A percentile compares a stretch with the other conserved stretches of the same genome.
phyloP scores from a whole-genome alignment of 1,284 basidiomycete species.

The Pyrrhoderma lamaoense region DNA sequence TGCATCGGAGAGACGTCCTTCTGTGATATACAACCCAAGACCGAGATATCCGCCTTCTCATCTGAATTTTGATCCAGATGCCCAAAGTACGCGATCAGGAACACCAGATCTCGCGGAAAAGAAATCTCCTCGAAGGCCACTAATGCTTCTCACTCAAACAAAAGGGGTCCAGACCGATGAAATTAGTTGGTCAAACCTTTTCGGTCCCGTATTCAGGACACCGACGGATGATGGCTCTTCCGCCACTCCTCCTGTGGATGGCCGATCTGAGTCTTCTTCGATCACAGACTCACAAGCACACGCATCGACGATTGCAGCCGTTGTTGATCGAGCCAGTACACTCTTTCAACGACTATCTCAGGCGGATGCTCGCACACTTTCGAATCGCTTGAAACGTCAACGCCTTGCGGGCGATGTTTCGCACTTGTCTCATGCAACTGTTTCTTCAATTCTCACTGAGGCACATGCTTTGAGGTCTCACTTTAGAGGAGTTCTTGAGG shows the following conservation, averaged over 20 bases:
- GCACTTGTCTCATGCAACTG: conserved; percentile 80
- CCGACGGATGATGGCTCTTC: conserved; percentile 37
- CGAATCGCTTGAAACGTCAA: conserved; percentile 86
- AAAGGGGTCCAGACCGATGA: conserved; percentile 72
- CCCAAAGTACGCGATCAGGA: conserved; percentile 33
- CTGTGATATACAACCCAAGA: conserved; percentile 34
- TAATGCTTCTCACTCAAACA: conserved; percentile 56
- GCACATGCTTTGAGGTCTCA: conserved; percentile 62
- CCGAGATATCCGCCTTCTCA: conserved; percentile 30
- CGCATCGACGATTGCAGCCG: conserved; percentile 44
- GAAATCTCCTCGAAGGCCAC: conserved; percentile 36
- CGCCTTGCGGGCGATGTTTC: conserved; percentile 82
- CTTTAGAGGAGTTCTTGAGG: conserved; percentile 69
- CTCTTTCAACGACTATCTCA: conserved; percentile 67
- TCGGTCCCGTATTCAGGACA: conserved; percentile 31
- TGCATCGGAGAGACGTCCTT: conserved; percentile 36
- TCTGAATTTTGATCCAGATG: conserved; percentile 43
- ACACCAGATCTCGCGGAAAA: conserved; percentile 33
- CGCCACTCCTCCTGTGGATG: conserved; percentile 30
- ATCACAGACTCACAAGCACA: conserved; percentile 39
- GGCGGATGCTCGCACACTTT: conserved; percentile 84
- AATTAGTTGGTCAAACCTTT: conserved; percentile 23
- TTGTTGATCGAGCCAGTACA: conserved; percentile 67
- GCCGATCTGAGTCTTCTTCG: conserved; percentile 58
- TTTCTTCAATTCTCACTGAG: conserved; percentile 73